Conservation (phyloP, 495 filamentous ascomycete genomes). For the Pseudevernia furfuracea region DNA sequence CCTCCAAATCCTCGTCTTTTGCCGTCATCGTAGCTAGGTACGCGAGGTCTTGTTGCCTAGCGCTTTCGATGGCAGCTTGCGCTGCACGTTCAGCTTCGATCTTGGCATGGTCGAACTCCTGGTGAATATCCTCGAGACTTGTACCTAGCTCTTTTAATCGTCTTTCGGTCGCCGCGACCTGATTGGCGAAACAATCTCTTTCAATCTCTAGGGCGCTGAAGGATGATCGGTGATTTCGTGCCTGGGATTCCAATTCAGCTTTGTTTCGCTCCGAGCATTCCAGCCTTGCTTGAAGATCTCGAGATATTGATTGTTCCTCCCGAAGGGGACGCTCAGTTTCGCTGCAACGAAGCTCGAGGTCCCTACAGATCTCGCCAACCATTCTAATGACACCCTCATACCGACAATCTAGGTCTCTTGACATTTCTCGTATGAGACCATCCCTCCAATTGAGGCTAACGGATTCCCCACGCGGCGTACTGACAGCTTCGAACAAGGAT, state of each 20-base stretch:
- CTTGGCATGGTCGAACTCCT: slow-evolving; percentile 18
- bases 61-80: slow-evolving; percentile 24
- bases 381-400: slow-evolving; percentile 40
- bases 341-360: slow-evolving; percentile 49
- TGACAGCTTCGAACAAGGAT: slow-evolving; percentile 22
- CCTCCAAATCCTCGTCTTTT: slow-evolving; percentile 41
- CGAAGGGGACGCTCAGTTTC: slow-evolving; percentile 43
- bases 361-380: slow-evolving; percentile 45
- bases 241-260: slow-evolving; percentile 27
- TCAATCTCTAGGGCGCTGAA: slow-evolving; percentile 30
- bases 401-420: slow-evolving; percentile 31
- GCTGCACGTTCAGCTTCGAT: slow-evolving; percentile 12
- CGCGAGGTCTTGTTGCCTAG: slow-evolving; percentile 37
- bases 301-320: slow-evolving; percentile 38
- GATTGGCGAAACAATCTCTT: slow-evolving; percentile 29
- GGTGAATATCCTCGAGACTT: slow-evolving; percentile 24
- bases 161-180: slow-evolving; percentile 27
- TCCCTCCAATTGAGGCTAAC: slow-evolving; percentile 40
- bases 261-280: slow-evolving; percentile 30
- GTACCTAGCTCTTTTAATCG: slow-evolving; percentile 30
- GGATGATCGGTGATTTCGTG: slow-evolving; percentile 25
- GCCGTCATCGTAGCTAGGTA: slow-evolving; percentile 40
- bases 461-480: slow-evolving; percentile 15
- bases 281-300: slow-evolving; percentile 29
- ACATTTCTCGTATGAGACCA: slow-evolving; percentile 33